phyloP scores from a whole-genome alignment of 1,284 basidiomycete genomes.

The Ceratobasidium theobromae region DNA sequence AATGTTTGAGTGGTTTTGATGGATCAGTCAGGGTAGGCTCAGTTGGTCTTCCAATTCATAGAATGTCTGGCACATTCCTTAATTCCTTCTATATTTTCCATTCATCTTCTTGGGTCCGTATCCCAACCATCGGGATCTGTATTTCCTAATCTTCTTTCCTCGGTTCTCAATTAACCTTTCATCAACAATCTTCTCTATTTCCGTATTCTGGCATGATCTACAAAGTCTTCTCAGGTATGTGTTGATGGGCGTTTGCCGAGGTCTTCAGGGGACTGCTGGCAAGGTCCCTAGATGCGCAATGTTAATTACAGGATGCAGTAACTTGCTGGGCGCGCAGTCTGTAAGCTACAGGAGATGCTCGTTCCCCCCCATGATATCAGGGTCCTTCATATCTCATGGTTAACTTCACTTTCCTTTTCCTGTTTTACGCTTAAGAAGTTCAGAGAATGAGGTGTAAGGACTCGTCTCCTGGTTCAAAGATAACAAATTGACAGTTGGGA shows the following conservation, averaged over 20 bases:
- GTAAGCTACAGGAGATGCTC: constrained; percentile 41
- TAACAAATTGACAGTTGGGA: constrained; percentile 23
- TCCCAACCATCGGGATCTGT: background rate
- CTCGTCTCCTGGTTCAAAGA: constrained; percentile 39
- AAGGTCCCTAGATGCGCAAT: constrained; percentile 39
- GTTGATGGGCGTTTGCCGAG: background rate
- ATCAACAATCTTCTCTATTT: background rate
- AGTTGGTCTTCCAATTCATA: too few relatives aligned
- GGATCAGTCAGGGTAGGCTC: too few relatives aligned
- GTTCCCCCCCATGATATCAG: constrained; percentile 42
- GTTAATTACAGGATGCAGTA: constrained; percentile 42
- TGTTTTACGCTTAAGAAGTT: constrained; percentile 39
- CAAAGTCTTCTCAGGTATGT: background rate
- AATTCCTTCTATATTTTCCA: background rate
- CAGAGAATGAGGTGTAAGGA: constrained; percentile 43
- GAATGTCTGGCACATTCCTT: background rate
- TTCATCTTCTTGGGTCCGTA: constrained; percentile 6
- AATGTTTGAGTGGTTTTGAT: too few relatives aligned
- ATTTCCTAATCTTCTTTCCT: background rate
- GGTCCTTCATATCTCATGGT: constrained; percentile 42
- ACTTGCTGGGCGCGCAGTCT: constrained; percentile 39
- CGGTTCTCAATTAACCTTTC: background rate
- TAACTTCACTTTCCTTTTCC: constrained; percentile 42
- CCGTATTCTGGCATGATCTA: background rate
- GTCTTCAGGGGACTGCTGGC: background rate